A percentile compares a stretch with the other conserved stretches of the same genome.
These are phyloP conservation scores for Helenozyma rhizophorensis DNA, from an alignment of 805 yeast genomes.

Conservation along the genomic window DNA sequence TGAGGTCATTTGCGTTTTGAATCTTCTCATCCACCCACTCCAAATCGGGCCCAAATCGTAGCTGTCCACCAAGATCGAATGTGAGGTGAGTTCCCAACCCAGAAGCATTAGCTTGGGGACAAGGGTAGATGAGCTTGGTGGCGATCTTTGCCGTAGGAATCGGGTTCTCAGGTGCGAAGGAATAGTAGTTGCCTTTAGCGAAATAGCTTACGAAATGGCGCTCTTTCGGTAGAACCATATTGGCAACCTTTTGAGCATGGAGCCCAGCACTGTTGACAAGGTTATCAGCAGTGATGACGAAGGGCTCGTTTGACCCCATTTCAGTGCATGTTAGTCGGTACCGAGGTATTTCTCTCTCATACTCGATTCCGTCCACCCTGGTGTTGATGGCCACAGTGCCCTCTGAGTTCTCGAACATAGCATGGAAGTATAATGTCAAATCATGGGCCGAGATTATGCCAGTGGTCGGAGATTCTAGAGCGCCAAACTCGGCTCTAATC, in stretches of 20 bases:
- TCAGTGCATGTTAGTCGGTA: conserved; percentile 25
- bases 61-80: conserved; percentile 71
- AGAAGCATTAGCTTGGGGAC: conserved; percentile 60
- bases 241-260: conserved; percentile 67
- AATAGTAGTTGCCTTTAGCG: conserved; percentile 84
- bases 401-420: conserved; percentile 49
- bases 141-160: conserved; percentile 24
- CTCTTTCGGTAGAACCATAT: conserved; percentile 60
- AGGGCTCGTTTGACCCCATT: conserved; percentile 26
- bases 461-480: conserved; percentile 71
- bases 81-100: conserved; percentile 89
- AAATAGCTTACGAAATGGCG: conserved; percentile 56
- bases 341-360: conserved; percentile 15
- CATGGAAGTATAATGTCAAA: conserved; percentile 54
- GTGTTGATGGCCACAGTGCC: conserved; percentile 69
- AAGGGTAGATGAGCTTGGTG: conserved; percentile 59
- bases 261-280: conserved; percentile 80
- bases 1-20: conserved; percentile 27
- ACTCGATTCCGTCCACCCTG: conserved; percentile 41
- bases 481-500: conserved; percentile 57
- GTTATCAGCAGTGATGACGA: conserved; percentile 46
- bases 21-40: conserved; percentile 59
- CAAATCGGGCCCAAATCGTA: conserved; percentile 84
- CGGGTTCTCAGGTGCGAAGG: conserved; percentile 47
- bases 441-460: conserved; percentile 85